Percentiles rank a stretch among this genome's conserved stretches.
phyloP scores from a whole-genome alignment of 306 rosid genomes.

The Rosa lucieae region DNA sequence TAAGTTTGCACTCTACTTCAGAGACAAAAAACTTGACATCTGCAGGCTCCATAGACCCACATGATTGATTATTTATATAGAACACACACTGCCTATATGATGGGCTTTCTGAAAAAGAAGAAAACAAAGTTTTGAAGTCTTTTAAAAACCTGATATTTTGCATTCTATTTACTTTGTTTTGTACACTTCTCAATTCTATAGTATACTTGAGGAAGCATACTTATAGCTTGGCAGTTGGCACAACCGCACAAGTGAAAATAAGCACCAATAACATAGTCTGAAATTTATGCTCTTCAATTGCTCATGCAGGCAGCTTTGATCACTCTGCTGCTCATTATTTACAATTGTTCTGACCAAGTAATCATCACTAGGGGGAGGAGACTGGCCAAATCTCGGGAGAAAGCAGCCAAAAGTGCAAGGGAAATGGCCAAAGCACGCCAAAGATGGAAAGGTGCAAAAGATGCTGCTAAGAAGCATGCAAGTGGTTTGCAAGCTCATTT shows the following conservation, averaged over 20 bases:
- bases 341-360: constrained; percentile 97
- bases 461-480: constrained; percentile 78
- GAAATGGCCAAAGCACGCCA: constrained; percentile 71
- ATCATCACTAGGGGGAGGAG: constrained; percentile 85
- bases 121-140: constrained; percentile 7
- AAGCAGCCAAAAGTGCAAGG: constrained; percentile 87
- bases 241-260: neutral
- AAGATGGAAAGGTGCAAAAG: constrained; percentile 80
- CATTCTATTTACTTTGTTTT: constrained; percentile 6
- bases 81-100: neutral
- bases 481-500: constrained; percentile 81
- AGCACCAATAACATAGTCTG: constrained; percentile 10
- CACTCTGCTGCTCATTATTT: constrained; percentile 85
- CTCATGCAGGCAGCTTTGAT: constrained; percentile 91
- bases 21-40: constrained; percentile 21
- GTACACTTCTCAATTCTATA: neutral
- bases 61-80: constrained; percentile 5
- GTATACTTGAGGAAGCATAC: neutral
- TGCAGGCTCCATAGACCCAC: constrained; percentile 6
- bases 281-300: constrained; percentile 43
- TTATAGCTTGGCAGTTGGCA: constrained; percentile 6
- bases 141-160: constrained; percentile 6
- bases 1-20: constrained; percentile 44
- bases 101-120: neutral
- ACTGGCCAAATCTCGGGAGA: constrained; percentile 76